A percentile compares a stretch with the other conserved stretches of the same genome.
These are phyloP conservation scores for Hemileccinum impolitum DNA, from an alignment of 768 basidiomycete genomes.

Conservation along the genomic window DNA sequence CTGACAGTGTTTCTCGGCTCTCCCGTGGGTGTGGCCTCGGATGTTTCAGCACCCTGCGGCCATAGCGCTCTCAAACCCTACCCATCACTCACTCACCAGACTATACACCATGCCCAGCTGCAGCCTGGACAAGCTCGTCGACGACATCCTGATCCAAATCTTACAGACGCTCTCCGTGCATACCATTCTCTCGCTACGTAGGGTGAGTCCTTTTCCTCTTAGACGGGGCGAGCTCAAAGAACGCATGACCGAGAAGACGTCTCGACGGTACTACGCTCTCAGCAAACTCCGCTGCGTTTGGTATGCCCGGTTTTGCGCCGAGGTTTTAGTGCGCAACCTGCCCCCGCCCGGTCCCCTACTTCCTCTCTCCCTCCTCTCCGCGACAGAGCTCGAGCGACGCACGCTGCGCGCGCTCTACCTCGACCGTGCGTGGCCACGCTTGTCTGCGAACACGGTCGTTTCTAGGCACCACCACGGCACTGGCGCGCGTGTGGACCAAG, in stretches of 20 bases:
- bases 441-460: slow-evolving; percentile 13
- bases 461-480: not conserved
- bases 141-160: slow-evolving; percentile 26
- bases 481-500: slow-evolving; percentile 21
- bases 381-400: slow-evolving; percentile 25
- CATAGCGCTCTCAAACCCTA: slow-evolving; percentile 3
- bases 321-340: slow-evolving; percentile 21
- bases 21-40: not conserved
- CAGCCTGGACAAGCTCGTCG: slow-evolving; percentile 24
- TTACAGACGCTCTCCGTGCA: slow-evolving; percentile 12
- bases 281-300: slow-evolving; percentile 25
- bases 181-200: slow-evolving; percentile 21
- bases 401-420: slow-evolving; percentile 27
- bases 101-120: not conserved
- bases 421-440: slow-evolving; percentile 18
- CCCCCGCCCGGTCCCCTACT: slow-evolving; percentile 18
- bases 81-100: not conserved
- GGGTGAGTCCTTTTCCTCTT: slow-evolving; percentile 11
- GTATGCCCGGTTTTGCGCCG: slow-evolving; percentile 19
- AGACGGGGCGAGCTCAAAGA: too few relatives aligned
- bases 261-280: slow-evolving; percentile 26
- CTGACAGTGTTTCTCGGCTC: not conserved
- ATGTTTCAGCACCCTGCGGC: not conserved
- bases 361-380: slow-evolving; percentile 13
- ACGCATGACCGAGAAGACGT: slow-evolving; percentile 16